phyloP scores from a whole-genome alignment of 129 eudicot genomes.

The Tagetes erecta region DNA sequence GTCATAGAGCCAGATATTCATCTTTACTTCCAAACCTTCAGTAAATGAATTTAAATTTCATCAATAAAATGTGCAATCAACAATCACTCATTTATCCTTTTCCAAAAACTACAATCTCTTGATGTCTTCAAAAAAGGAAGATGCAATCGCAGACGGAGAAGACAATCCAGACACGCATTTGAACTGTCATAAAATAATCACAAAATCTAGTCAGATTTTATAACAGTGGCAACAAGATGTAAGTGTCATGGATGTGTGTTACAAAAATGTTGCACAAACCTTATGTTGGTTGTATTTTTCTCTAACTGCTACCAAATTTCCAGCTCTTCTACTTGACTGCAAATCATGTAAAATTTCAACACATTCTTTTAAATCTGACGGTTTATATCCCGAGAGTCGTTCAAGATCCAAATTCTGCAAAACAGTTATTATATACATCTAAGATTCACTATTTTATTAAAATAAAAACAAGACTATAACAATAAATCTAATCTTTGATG shows the following conservation, averaged over 20 bases:
- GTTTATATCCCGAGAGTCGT: slow-evolving; percentile 52
- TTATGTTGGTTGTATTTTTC: slow-evolving; percentile 71
- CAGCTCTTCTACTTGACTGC: slow-evolving; percentile 62
- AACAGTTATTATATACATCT: neutral
- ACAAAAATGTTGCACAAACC: slow-evolving; percentile 14
- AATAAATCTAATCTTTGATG: neutral
- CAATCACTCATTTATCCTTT: neutral
- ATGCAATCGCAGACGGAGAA: slow-evolving; percentile 50
- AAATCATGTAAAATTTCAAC: slow-evolving; percentile 59
- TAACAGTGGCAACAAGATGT: slow-evolving; percentile 12
- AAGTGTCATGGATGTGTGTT: neutral
- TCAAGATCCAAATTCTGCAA: slow-evolving; percentile 51
- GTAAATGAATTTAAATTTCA: slow-evolving; percentile 9
- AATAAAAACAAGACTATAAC: neutral
- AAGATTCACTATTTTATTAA: neutral
- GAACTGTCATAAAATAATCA: slow-evolving; percentile 44
- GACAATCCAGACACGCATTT: slow-evolving; percentile 56
- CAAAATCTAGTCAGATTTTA: neutral
- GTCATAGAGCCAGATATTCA: slow-evolving; percentile 19
- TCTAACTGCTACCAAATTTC: slow-evolving; percentile 57
- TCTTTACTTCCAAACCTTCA: slow-evolving; percentile 12
- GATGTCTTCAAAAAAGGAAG: slow-evolving; percentile 40
- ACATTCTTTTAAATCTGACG: slow-evolving; percentile 68
- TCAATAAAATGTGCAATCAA: slow-evolving; percentile 1
- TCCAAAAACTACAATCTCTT: slow-evolving; percentile 19